A percentile compares a stretch with the other conserved stretches of the same genome.
Evolutionary conservation across 495 filamentous ascomycete genomes (phyloP).

Genomic region (Podospora pseudoanserina): DNA sequence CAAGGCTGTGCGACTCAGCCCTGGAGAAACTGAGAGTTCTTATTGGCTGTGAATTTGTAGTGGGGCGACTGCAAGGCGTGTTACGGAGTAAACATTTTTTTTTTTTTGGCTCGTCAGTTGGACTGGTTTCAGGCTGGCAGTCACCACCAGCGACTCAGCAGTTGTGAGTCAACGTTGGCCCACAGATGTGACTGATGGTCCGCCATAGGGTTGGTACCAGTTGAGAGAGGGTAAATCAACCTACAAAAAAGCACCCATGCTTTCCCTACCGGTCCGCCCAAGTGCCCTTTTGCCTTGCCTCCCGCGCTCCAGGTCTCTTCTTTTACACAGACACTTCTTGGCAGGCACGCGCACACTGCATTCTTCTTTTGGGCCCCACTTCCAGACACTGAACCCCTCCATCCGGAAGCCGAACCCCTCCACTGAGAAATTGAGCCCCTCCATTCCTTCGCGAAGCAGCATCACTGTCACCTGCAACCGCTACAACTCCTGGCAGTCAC

Average conservation of each 20-base stretch:
- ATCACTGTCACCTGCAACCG: slow-evolving; percentile 11
- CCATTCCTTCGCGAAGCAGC: slow-evolving; percentile 17
- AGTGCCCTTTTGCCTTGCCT: slow-evolving; percentile 23
- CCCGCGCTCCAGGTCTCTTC: slow-evolving; percentile 17
- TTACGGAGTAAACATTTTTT: not conserved
- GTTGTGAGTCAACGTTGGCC: not conserved
- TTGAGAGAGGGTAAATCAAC: not conserved
- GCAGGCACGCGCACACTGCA: slow-evolving; percentile 18
- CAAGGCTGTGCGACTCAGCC: not conserved
- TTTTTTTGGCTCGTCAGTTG: not conserved
- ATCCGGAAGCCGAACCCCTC: not conserved
- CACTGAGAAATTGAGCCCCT: slow-evolving; percentile 1
- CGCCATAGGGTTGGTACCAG: not conserved
- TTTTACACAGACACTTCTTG: slow-evolving; percentile 11
- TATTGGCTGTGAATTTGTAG: not conserved
- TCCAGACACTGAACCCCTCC: slow-evolving; percentile 12
- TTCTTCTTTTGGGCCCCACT: slow-evolving; percentile 16
- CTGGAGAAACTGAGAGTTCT: not conserved
- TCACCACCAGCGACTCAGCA: not conserved
- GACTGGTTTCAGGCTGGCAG: too few relatives aligned
- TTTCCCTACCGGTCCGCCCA: slow-evolving; percentile 11
- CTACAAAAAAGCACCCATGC: slow-evolving; percentile 4
- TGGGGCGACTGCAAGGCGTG: not conserved
- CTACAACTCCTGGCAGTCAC: not conserved
- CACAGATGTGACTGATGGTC: too few relatives aligned